Conservation (phyloP, 1,284 basidiomycete genomes). For the Fistulinella cinereoalba region DNA sequence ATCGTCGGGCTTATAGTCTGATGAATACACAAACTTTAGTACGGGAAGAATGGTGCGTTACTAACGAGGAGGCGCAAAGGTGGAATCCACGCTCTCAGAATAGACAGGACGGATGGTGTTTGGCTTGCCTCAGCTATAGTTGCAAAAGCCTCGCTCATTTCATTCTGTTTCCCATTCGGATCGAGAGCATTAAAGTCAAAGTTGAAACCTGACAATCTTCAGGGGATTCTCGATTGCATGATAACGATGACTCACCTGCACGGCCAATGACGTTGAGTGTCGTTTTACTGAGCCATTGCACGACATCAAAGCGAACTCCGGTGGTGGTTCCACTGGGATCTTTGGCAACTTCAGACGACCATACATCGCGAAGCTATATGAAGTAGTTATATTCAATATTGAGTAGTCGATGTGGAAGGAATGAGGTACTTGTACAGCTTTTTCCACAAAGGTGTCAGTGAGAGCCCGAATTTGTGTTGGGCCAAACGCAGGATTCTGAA, state of each 20-base stretch:
- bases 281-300: constrained; percentile 53
- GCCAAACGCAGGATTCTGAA: constrained; percentile 58
- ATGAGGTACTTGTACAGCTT: constrained; percentile 43
- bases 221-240: neutral
- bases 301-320: constrained; percentile 42
- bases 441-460: constrained; percentile 53
- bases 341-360: constrained; percentile 35
- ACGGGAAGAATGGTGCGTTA: neutral
- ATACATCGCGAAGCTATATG: constrained; percentile 46
- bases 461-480: constrained; percentile 49
- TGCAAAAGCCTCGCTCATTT: constrained; percentile 50
- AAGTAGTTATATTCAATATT: neutral
- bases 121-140: constrained; percentile 37
- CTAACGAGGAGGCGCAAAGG: constrained; percentile 44
- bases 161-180: constrained; percentile 38
- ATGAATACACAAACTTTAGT: neutral
- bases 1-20: constrained; percentile 14
- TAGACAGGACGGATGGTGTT: constrained; percentile 26
- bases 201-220: constrained; percentile 49
- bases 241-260: constrained; percentile 42
- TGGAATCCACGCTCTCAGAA: constrained; percentile 42
- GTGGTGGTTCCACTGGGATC: constrained; percentile 11
- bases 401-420: neutral
- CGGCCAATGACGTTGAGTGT: constrained; percentile 70
- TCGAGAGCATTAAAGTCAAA: constrained; percentile 60